phyloP scores from a whole-genome alignment of 345 rosid species.

The Conringia planisiliqua region DNA sequence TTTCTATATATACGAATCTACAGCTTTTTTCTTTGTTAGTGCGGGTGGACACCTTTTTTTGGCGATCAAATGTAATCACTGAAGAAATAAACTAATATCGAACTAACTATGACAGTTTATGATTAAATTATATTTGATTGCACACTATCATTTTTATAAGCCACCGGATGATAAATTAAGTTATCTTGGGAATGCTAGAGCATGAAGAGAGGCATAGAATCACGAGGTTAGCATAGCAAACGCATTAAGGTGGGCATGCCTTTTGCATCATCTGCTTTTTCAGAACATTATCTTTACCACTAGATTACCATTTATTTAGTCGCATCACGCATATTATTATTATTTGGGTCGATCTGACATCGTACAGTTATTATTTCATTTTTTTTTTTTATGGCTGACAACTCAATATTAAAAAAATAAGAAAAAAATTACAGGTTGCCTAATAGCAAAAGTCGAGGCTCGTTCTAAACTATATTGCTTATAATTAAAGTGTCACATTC shows the following conservation, averaged over 20 bases:
- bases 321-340: constrained; percentile 20
- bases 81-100: background rate
- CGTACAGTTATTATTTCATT: background rate
- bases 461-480: background rate
- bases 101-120: background rate
- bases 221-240: constrained; percentile 28
- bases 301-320: constrained; percentile 23
- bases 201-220: constrained; percentile 26
- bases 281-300: constrained; percentile 24
- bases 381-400: constrained; percentile 5
- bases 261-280: constrained; percentile 27
- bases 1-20: background rate
- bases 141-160: background rate
- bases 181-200: constrained; percentile 26
- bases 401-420: background rate
- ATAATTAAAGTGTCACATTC: constrained; percentile 9
- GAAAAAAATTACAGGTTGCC: background rate
- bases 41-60: background rate
- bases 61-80: background rate
- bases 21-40: background rate
- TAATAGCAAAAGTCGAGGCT: constrained; percentile 16
- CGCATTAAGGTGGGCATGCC: constrained; percentile 31
- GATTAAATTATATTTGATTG: background rate
- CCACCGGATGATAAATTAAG: constrained; percentile 8
- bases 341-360: constrained; percentile 26